A percentile compares a stretch with the other conserved stretches of the same genome.
phyloP scores from a whole-genome alignment of 805 yeast species.

The Pichia scutulata region DNA sequence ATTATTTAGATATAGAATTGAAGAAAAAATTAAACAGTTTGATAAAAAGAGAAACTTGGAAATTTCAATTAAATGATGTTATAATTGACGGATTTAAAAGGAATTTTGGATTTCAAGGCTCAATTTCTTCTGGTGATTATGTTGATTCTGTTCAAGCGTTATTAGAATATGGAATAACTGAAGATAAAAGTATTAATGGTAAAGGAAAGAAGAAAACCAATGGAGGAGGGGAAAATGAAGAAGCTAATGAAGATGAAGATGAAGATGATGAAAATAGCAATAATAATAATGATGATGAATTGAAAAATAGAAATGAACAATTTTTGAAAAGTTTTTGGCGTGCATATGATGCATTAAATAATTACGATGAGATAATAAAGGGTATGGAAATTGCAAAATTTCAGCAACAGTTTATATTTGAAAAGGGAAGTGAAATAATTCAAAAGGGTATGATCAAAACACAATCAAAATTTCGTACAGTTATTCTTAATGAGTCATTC shows the following conservation, averaged over 20 bases:
- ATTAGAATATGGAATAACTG: constrained; percentile 51
- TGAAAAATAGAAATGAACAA: constrained; percentile 21
- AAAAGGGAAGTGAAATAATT: constrained; percentile 82
- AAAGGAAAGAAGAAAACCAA: constrained; percentile 15
- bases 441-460: constrained; percentile 78
- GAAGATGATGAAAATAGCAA: constrained; percentile 21
- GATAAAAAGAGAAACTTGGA: constrained; percentile 60
- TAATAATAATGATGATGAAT: constrained; percentile 6
- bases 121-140: constrained; percentile 85
- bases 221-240: neutral
- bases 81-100: constrained; percentile 81
- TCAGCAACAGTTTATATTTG: constrained; percentile 75
- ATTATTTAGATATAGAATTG: constrained; percentile 73
- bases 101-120: constrained; percentile 81
- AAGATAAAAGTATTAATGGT: constrained; percentile 11
- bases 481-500: constrained; percentile 72
- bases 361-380: constrained; percentile 45
- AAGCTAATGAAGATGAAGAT: neutral
- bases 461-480: constrained; percentile 71
- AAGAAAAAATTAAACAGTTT: constrained; percentile 66
- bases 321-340: constrained; percentile 43
- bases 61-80: constrained; percentile 76
- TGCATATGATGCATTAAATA: constrained; percentile 47
- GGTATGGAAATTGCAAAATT: constrained; percentile 83
- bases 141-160: constrained; percentile 84